Evolutionary conservation across 164 flowering plant species (phyloP), one percentile per base, ranked within the genome.

Genomic region (Buxus sempervirens): DNA sequence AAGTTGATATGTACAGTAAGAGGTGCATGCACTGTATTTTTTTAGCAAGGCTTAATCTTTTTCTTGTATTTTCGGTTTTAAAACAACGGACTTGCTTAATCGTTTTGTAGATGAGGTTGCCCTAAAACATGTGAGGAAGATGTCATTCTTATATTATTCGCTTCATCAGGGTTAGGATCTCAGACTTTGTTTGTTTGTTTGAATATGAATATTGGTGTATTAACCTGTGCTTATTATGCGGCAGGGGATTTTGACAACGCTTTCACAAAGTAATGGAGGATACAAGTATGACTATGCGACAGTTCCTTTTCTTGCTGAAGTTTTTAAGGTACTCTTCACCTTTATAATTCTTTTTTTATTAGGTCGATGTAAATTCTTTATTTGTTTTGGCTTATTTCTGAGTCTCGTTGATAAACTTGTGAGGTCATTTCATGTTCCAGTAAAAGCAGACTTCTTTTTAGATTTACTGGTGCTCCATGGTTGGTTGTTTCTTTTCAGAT

Each of bases 291-390:
- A 91, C 68, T 93, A 90, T 74, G 96, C 98, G 2, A 91, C 97
- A 12, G 88, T 94, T 72, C 98, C 98, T 59, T 94, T 94, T 78
- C 97, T 95, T 53, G 98, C 98, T 63, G 99, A 95, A 76, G 86
- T 89, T 70, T 89, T 87, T 63, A 95, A 95, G 99, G 99, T 92
- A 72, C 21, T 67, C 73, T 54, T 61, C 16, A 25, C 23, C 38
- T 36, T 53, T 12, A 41, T 32, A 56, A 9, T 23, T 6, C 1
- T 49, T 19, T 14, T 18, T 51, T 24, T 49, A n/a, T 21, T 53
- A 7, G 14, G 16, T n/a, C 1, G 41, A 9, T 48, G 53, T 6
- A 55, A 7, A 18, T 57, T 21, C 16, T 57, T 9, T 23, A 10
- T 45, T 45, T 45, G 51, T 45, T 45, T n/a, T 32, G 38, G 7